These are phyloP conservation scores for Saccharomycopsis hybrid DNA, from an alignment of 1,139 yeast genomes.

Conservation along the genomic window DNA sequence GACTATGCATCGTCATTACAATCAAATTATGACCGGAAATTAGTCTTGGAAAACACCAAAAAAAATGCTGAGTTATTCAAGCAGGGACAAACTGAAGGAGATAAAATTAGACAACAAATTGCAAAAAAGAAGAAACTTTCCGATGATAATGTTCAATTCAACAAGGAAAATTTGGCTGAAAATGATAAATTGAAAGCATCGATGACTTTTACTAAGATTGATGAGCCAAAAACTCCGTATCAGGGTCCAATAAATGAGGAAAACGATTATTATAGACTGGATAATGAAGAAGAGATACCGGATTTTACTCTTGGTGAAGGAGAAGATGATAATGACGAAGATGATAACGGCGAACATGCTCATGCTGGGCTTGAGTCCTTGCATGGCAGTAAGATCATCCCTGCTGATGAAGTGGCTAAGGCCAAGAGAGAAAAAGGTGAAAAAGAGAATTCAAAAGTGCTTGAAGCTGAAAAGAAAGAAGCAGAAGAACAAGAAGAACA, in stretches of 20 bases:
- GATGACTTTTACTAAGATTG: conserved; percentile 38
- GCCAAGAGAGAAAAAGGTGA: conserved; percentile 8
- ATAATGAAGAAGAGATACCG: conserved; percentile 28
- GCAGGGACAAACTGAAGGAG: conserved; percentile 16
- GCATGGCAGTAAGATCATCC: conserved; percentile 31
- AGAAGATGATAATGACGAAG: conserved; percentile 25
- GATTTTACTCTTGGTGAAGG: conserved; percentile 51
- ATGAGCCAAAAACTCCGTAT: conserved; percentile 96
- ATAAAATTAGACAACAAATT: conserved; percentile 19
- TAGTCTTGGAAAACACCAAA: conserved; percentile 21
- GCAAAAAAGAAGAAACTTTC: conserved; percentile 8
- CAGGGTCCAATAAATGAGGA: conserved; percentile 83
- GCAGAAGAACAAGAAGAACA: not conserved
- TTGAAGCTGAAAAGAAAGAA: too few relatives aligned
- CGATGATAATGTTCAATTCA: conserved; percentile 20
- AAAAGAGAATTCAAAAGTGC: not conserved
- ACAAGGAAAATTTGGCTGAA: conserved; percentile 19
- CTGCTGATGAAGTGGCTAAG: conserved; percentile 26
- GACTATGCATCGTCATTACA: conserved; percentile 8
- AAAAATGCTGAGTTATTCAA: conserved; percentile 20
- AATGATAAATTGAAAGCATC: conserved; percentile 21
- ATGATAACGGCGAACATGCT: conserved; percentile 34
- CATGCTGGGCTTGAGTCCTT: conserved; percentile 27
- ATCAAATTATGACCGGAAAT: conserved; percentile 18
- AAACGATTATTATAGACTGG: conserved; percentile 75